A percentile compares a stretch with the other conserved stretches of the same genome.
Evolutionary conservation across 2,329 filamentous ascomycete genomes (phyloP).

Genomic region (Cytospora leucostoma): DNA sequence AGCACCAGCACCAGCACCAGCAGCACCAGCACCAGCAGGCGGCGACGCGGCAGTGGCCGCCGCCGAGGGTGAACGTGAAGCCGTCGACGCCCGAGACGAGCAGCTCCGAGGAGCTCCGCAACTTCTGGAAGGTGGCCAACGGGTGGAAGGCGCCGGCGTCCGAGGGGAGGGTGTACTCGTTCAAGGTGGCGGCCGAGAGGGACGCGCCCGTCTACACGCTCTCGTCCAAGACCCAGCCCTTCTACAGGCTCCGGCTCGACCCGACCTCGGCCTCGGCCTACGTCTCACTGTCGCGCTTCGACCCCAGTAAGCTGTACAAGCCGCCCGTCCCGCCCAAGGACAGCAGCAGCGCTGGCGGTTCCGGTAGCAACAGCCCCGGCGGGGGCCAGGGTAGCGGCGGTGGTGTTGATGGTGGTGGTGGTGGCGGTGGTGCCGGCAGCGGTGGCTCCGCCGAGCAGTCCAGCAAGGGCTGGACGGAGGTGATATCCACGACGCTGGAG

Average conservation of each 20-base stretch:
- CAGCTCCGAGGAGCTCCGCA: constrained; percentile 62
- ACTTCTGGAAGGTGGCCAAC: constrained; percentile 69
- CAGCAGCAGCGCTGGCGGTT: constrained; percentile 30
- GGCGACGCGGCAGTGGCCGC: constrained; percentile 30
- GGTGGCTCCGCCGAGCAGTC: constrained; percentile 35
- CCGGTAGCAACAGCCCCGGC: neutral
- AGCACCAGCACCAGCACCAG: neutral
- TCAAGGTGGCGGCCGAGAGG: constrained; percentile 56
- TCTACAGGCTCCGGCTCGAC: constrained; percentile 67
- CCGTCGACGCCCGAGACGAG: constrained; percentile 48
- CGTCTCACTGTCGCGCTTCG: constrained; percentile 59
- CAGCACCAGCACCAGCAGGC: constrained; percentile 20
- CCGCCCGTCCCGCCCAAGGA: constrained; percentile 38
- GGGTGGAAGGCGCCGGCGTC: constrained; percentile 65
- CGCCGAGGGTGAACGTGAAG: constrained; percentile 40
- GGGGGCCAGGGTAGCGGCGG: neutral
- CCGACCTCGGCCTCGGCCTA: constrained; percentile 65
- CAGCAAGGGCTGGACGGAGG: constrained; percentile 58
- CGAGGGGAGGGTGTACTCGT: constrained; percentile 61
- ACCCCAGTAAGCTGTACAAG: constrained; percentile 60
- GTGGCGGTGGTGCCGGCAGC: constrained; percentile 34
- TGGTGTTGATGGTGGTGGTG: constrained; percentile 33
- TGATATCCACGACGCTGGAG: constrained; percentile 59
- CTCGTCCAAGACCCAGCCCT: constrained; percentile 61
- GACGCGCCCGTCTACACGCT: constrained; percentile 69